These are phyloP conservation scores for Zychaea mexicana DNA, from an alignment of 371 early-diverging fungal species.

Conservation along the genomic window DNA sequence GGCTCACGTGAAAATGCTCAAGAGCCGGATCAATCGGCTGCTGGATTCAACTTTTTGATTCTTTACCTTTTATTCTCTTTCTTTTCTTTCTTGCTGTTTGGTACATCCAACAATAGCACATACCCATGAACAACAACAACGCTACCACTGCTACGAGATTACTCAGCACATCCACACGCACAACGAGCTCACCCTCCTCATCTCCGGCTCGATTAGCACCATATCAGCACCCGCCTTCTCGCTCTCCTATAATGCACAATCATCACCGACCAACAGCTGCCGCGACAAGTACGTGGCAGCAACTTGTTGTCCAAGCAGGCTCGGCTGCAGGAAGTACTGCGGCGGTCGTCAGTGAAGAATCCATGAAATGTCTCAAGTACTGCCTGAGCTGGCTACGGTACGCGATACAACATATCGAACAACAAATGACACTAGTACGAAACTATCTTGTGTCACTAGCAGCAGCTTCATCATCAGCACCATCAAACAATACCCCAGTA, in stretches of 20 bases:
- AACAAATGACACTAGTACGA: slow-evolving; percentile 73
- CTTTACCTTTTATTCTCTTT: neutral
- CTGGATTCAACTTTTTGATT: neutral
- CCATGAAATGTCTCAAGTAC: slow-evolving; percentile 75
- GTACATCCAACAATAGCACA: neutral
- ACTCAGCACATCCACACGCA: neutral
- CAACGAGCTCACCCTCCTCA: slow-evolving; percentile 20
- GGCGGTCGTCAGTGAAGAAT: slow-evolving; percentile 77
- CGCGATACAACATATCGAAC: slow-evolving; percentile 79
- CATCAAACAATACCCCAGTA: slow-evolving; percentile 1
- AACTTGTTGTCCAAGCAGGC: slow-evolving; percentile 68
- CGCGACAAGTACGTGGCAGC: slow-evolving; percentile 59
- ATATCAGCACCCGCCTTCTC: slow-evolving; percentile 13
- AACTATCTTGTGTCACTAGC: slow-evolving; percentile 64
- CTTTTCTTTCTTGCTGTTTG: neutral
- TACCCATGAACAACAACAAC: neutral
- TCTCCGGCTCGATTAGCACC: slow-evolving; percentile 28
- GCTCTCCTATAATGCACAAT: neutral
- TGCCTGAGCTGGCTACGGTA: slow-evolving; percentile 86
- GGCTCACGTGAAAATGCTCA: slow-evolving; percentile 2
- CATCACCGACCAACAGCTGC: neutral
- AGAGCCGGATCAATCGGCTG: neutral
- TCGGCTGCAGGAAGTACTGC: slow-evolving; percentile 72
- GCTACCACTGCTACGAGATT: too few species aligned
- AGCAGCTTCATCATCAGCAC: slow-evolving; percentile 15